Conservation (phyloP, 2,329 filamentous ascomycete species). For the Plectosphaerella plurivora region DNA sequence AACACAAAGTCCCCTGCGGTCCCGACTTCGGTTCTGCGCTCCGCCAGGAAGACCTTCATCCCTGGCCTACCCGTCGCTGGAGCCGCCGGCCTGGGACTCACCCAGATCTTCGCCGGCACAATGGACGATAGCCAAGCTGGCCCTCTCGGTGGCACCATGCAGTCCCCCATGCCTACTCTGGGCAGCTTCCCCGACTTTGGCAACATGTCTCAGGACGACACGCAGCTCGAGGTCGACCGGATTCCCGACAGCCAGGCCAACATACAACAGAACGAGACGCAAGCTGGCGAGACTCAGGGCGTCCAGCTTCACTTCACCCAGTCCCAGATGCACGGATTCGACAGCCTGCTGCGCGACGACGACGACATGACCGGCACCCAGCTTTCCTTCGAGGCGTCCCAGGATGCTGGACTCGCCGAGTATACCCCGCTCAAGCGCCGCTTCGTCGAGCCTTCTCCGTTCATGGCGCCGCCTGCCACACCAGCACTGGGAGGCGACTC, state of each 20-base stretch:
- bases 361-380: slow-evolving; percentile 46
- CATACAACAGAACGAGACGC: slow-evolving; percentile 31
- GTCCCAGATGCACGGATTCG: slow-evolving; percentile 55
- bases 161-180: slow-evolving; percentile 50
- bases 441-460: slow-evolving; percentile 60
- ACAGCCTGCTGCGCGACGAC: slow-evolving; percentile 46
- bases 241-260: slow-evolving; percentile 42
- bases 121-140: slow-evolving; percentile 62
- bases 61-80: slow-evolving; percentile 60
- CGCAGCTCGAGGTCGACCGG: slow-evolving; percentile 48
- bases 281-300: slow-evolving; percentile 34
- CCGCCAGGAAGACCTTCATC: slow-evolving; percentile 65
- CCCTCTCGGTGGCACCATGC: slow-evolving; percentile 27
- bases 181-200: slow-evolving; percentile 55
- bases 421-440: slow-evolving; percentile 67
- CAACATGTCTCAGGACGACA: slow-evolving; percentile 48
- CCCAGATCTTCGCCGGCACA: slow-evolving; percentile 87
- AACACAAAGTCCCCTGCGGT: slow-evolving; percentile 44
- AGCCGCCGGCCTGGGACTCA: slow-evolving; percentile 67
- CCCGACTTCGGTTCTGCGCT: slow-evolving; percentile 63
- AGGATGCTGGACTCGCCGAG: slow-evolving; percentile 72
- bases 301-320: slow-evolving; percentile 56
- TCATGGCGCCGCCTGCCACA: slow-evolving; percentile 68
- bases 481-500: slow-evolving; percentile 27
- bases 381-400: slow-evolving; percentile 69